Base-by-base conservation (phyloP, 2,329 filamentous ascomycete species). In the Xylariaceae sp. region DNA sequence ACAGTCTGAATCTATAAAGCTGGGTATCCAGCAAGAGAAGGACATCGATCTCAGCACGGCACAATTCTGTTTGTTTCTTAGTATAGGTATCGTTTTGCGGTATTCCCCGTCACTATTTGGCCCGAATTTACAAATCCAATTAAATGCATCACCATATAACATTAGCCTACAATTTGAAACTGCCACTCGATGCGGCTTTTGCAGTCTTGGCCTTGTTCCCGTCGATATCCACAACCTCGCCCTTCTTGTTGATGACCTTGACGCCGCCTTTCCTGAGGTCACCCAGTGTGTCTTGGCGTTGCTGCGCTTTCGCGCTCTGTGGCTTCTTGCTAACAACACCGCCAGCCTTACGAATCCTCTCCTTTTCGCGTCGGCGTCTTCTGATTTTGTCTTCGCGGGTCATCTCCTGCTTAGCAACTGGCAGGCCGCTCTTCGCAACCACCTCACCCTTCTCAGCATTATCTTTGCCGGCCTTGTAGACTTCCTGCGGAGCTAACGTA, bases 401-500 rank as follows among this genome's bases (percentile, higher is more conserved):
- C 86, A 97, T 88, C 74, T 99, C 94, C 65, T 94, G 88, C 64
- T 85, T 84, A 6, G 89, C 86, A 36, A 96, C 74, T 1, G 91
- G 88, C 64, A 90, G 77, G 20, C 92, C 93, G 65, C 81, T 86
- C 80, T 89, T 92, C 50, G 85, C 62, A 27, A 92, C 82, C 30
- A 96, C 78, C 70, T 96, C 92, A 45, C 86, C 85, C 64, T 81
- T 80, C 60, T 80, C 81, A 39, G 77, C 77, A 11, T 75, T 84
- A 57, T 84, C 81, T 65, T 88, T 85, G 57, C 86, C 85, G n/a
- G 91, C 85, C 65, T 85, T 86, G 77, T 97, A 99, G 21, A 99
- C 81, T 73, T 99, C 94, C 69, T 97, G 94, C 2, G 94, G 94
- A 39, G 94, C 94, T 55, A 99, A 82, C 77, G 88, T 88, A 66